These are phyloP conservation scores for Boletus vermiculosoides DNA, from an alignment of 768 basidiomycete species.

Conservation along the genomic window DNA sequence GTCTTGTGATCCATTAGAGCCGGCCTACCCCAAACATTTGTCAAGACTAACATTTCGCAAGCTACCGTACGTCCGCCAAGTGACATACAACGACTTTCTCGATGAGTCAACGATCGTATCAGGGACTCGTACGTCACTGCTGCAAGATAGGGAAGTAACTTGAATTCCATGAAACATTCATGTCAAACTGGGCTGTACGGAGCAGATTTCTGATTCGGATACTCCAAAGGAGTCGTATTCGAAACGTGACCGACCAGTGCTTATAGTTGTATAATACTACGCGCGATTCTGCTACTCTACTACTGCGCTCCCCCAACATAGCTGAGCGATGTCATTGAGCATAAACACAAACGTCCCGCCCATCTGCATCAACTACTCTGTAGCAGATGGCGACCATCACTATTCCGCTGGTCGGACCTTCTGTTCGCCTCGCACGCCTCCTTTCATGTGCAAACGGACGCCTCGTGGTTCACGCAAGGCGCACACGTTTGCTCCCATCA, in stretches of 20 bases:
- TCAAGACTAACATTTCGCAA: conserved; percentile 1
- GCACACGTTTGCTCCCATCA: conserved; percentile 32
- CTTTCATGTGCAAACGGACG: conserved; percentile 21
- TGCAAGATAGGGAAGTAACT: conserved; percentile 5
- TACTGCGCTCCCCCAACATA: conserved; percentile 9
- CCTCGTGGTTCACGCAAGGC: conserved; percentile 34
- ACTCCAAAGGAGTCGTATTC: conserved; percentile 18
- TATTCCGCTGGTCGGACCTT: conserved; percentile 12
- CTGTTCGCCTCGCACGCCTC: conserved; percentile 21
- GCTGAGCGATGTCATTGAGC: conserved; percentile 28
- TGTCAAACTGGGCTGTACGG: conserved; percentile 12
- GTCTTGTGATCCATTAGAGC: conserved; percentile 5
- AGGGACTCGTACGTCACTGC: conserved; percentile 19
- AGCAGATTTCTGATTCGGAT: conserved; percentile 11
- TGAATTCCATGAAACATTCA: conserved; percentile 11
- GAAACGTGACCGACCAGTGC: conserved; percentile 25
- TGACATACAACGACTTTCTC: conserved; percentile 2
- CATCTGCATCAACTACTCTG: conserved; percentile 20
- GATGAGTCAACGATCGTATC: conserved; percentile 16
- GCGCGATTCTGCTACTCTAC: conserved; percentile 1
- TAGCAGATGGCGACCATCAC: conserved; percentile 14
- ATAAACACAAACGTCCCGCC: conserved; percentile 32
- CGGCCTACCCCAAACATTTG: conserved; percentile 1
- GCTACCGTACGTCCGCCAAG: conserved; percentile 4
- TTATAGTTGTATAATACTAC: conserved; percentile 23